Evolutionary conservation across 805 yeast species (phyloP), one percentile per base, ranked within the genome.

Genomic region (Wickerhamiella hasegawae): DNA sequence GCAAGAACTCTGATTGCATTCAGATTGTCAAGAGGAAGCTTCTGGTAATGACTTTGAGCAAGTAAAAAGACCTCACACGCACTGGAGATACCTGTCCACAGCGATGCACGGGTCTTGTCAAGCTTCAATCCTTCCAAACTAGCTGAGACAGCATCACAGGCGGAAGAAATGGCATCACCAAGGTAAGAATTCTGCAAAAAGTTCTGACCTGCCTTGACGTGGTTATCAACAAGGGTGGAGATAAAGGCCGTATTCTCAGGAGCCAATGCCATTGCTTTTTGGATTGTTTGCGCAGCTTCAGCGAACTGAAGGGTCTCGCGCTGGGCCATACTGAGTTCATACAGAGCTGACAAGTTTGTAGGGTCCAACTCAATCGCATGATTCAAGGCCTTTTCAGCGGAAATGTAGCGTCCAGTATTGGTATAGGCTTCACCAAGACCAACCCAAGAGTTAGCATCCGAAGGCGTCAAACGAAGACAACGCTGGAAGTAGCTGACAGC

Each of bases 351-450:
- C 76, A 81, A 71, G 34, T 70, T 67, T 1, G 58, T 55, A 0
- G 69, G 65, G 22, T 70, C 68, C 4, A 77, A 45, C 26, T 63
- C 63, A 31, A 71, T 48, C 0, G 85, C 82, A 39, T 73, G 73
- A 21, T 61, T 63, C 46, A 84, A 79, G 1, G 90, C 96, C 53
- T 80, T 84, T 8, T 69, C 63, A 0, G 94, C 82, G 2, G 97
- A 93, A 37, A 81, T 85, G 30, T 76, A 60, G 41, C 94, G 66
- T 2, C 98, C 98, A 53, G 90, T 72, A 18, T 73, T 69, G 36
- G 68, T 62, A 53, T 90, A 90, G 0, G 95, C 87, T 53, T 90
- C 97, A n/a, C 98, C 98, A n/a, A 90, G 60, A 1, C 95, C 95
- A 20, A 79, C 63, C 96, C 97, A 87, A 2, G 94, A 76, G 43